Conservation (phyloP, 352 stramenopile genomes). For the Globisporangium canariense region DNA sequence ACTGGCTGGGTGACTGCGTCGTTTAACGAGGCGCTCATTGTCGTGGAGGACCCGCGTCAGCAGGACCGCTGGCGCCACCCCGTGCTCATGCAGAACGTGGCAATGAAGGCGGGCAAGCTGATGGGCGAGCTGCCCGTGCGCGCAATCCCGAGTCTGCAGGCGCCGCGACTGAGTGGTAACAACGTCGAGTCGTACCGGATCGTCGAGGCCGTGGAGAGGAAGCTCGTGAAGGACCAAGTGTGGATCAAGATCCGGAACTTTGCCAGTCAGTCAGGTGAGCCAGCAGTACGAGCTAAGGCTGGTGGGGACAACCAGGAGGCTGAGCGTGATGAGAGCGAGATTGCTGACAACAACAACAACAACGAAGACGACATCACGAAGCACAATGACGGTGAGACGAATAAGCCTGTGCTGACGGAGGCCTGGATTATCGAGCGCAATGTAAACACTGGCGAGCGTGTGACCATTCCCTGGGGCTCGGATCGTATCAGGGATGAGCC, state of each 20-base stretch:
- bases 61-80: constrained; percentile 24
- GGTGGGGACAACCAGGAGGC: constrained; percentile 12
- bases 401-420: constrained; percentile 15
- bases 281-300: neutral
- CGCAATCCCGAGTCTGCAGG: constrained; percentile 58
- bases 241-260: constrained; percentile 50
- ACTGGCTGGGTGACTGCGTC: constrained; percentile 66
- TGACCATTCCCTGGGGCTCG: constrained; percentile 56
- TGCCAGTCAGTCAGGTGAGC: constrained; percentile 13
- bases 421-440: constrained; percentile 79
- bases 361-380: constrained; percentile 11
- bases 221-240: constrained; percentile 71
- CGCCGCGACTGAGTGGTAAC: constrained; percentile 31
- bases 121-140: constrained; percentile 61
- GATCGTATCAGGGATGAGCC: constrained; percentile 27
- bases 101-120: constrained; percentile 47
- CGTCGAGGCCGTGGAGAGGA: constrained; percentile 53
- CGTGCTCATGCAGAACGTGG: constrained; percentile 69
- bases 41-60: constrained; percentile 50
- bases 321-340: constrained; percentile 10
- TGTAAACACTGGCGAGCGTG: constrained; percentile 60
- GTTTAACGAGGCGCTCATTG: constrained; percentile 41
- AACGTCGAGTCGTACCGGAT: constrained; percentile 56
- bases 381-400: constrained; percentile 12
- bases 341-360: constrained; percentile 16